Evolutionary conservation across 2,329 filamentous ascomycete species (phyloP).

Genomic region (Colletotrichum tamarilloi): DNA sequence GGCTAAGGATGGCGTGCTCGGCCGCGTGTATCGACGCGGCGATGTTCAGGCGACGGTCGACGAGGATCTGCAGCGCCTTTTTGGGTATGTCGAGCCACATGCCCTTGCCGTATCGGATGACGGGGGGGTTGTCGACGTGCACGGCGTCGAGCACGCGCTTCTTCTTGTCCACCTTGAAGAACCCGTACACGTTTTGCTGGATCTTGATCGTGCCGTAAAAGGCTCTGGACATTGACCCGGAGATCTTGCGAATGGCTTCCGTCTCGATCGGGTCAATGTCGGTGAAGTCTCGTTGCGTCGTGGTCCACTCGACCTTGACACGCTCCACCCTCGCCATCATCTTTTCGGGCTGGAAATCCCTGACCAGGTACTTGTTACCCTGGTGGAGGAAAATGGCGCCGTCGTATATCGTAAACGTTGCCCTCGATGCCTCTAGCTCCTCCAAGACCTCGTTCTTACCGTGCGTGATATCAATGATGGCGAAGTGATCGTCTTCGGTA

Average conservation of each 20-base stretch:
- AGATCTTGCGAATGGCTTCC: constrained; percentile 82
- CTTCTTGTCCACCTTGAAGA: constrained; percentile 94
- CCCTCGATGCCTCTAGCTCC: constrained; percentile 95
- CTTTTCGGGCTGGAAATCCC: constrained; percentile 84
- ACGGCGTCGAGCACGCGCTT: constrained; percentile 90
- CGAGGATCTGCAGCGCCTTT: constrained; percentile 81
- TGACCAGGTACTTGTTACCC: constrained; percentile 91
- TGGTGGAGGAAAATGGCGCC: constrained; percentile 97
- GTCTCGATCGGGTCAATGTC: constrained; percentile 95
- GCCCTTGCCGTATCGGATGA: constrained; percentile 85
- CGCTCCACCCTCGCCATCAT: constrained; percentile 88
- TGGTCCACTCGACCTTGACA: constrained; percentile 95
- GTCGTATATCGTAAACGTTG: constrained; percentile 95
- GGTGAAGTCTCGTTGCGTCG: constrained; percentile 90
- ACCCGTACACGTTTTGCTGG: constrained; percentile 90
- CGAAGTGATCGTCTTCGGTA: constrained; percentile 90
- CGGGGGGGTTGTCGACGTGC: constrained; percentile 91
- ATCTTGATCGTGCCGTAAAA: constrained; percentile 91
- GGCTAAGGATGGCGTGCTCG: constrained; percentile 87
- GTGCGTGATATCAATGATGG: constrained; percentile 88
- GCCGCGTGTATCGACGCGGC: constrained; percentile 94
- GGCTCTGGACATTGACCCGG: constrained; percentile 71
- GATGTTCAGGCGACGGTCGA: constrained; percentile 77
- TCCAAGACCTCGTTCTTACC: constrained; percentile 88
- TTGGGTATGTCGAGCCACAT: constrained; percentile 96